phyloP scores from a whole-genome alignment of 441 rosid genomes.

The Biscutella laevigata region DNA sequence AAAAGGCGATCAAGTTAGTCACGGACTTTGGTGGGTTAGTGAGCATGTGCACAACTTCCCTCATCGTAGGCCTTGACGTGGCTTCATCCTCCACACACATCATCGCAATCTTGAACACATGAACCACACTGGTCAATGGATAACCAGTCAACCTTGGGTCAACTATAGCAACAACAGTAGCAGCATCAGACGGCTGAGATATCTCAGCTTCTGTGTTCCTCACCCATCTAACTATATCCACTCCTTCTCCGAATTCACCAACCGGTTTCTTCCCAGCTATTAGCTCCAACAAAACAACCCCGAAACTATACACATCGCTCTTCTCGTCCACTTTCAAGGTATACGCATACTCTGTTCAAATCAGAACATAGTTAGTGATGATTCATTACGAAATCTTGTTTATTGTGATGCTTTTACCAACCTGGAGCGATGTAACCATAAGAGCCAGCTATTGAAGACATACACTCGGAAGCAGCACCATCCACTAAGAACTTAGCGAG shows the following conservation, averaged over 20 bases:
- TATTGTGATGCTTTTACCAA: too few species aligned
- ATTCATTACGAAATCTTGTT: too few species aligned
- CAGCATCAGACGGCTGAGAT: conserved; percentile 55
- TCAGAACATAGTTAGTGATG: not conserved
- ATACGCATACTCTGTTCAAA: conserved; percentile 65
- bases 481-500: conserved; percentile 81
- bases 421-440: conserved; percentile 98
- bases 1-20: conserved; percentile 31
- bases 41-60: conserved; percentile 82
- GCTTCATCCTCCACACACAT: conserved; percentile 71
- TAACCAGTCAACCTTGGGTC: conserved; percentile 61
- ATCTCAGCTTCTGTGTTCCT: conserved; percentile 51
- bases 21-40: conserved; percentile 43
- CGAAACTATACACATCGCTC: conserved; percentile 89
- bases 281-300: conserved; percentile 74
- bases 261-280: conserved; percentile 77
- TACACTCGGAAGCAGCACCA: conserved; percentile 75
- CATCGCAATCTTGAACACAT: conserved; percentile 66
- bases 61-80: conserved; percentile 66
- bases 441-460: conserved; percentile 84
- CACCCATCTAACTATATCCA: conserved; percentile 89
- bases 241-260: conserved; percentile 88
- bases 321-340: conserved; percentile 83
- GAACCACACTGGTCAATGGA: conserved; percentile 42
- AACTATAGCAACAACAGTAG: conserved; percentile 47